Evolutionary conservation across 2,329 filamentous ascomycete species (phyloP), one percentile per base, ranked within the genome.

Genomic region (Penicillium sumatraense): DNA sequence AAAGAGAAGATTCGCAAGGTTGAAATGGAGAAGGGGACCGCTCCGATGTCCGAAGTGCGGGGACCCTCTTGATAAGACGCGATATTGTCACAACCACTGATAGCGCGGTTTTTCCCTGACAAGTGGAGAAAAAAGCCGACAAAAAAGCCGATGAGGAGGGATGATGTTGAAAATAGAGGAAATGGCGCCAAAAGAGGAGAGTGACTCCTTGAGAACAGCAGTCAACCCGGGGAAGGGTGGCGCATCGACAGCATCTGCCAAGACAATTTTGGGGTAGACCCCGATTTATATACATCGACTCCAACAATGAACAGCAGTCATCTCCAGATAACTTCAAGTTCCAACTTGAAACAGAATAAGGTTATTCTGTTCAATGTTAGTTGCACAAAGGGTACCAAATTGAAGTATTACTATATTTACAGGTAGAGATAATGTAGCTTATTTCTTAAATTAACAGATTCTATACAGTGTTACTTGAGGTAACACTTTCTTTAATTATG

Each of bases 21-120:
- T 44, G 42, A 47, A 47, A 46, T 31, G 42, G 42, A 18, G 40
- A 47, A 35, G 52, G 49, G 53, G 38, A 36, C 40, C 33, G 26
- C 40, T 42, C 21, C 42, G 42, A 46, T 31, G 42, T 46, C 42
- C 42, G 49, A 41, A 56, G 48, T 57, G 56, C 56, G 56, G 56
- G 56, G 56, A 44, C 44, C 27, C 45, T 33, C 27, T 49, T 45
- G 56, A 58, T 58, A 58, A 56, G 44, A 13, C 42, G 42, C 42
- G 27, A 46, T 46, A 21, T 31, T 5, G 7, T 26, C 5, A 20
- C 9, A 20, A 46, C 42, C 42, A 46, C 26, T 46, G 16, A 21
- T 7, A 29, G 33, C 4, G n/a, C 2, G n/a, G n/a, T n/a, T 23
- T 23, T 31, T 21, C 26, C 5, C 9, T 11, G 23, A 20, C 26